phyloP scores from a whole-genome alignment of 805 yeast genomes.

The Wickerhamiella siamensis region DNA sequence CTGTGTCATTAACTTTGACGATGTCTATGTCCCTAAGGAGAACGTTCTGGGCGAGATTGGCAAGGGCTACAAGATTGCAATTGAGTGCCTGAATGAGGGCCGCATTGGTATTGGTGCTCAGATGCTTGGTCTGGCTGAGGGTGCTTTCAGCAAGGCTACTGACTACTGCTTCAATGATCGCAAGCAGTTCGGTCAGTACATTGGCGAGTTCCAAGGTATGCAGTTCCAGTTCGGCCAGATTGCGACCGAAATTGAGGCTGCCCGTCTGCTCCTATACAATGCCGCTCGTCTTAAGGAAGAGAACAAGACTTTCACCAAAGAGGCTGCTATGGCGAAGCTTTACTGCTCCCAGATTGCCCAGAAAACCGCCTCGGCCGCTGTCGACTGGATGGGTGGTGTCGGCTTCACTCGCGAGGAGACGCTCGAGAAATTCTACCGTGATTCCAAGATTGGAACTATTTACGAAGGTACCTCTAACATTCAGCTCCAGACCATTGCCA shows the following conservation, averaged over 20 bases:
- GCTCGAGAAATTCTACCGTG: conserved; percentile 31
- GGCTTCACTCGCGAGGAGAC: conserved; percentile 32
- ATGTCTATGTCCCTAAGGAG: conserved; percentile 29
- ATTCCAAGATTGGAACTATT: conserved; percentile 32
- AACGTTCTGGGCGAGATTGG: conserved; percentile 31
- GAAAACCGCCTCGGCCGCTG: conserved; percentile 28
- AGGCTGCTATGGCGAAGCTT: conserved; percentile 34
- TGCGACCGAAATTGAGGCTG: conserved; percentile 32
- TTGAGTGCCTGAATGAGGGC: conserved; percentile 32
- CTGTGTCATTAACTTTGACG: conserved; percentile 29
- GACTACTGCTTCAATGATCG: conserved; percentile 28
- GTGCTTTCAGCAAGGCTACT: conserved; percentile 30
- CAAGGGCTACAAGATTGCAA: conserved; percentile 33
- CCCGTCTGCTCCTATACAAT: conserved; percentile 29
- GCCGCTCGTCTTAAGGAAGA: conserved; percentile 34
- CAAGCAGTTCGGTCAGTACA: conserved; percentile 29
- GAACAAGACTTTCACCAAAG: conserved; percentile 28
- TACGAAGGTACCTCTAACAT: conserved; percentile 34
- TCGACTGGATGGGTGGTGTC: conserved; percentile 36
- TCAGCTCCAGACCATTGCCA: conserved; percentile 32
- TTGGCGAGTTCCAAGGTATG: conserved; percentile 34
- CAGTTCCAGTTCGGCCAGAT: conserved; percentile 33
- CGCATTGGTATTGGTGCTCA: conserved; percentile 34
- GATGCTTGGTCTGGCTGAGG: conserved; percentile 32
- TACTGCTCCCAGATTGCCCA: conserved; percentile 31